A percentile compares a stretch with the other conserved stretches of the same genome.
Conservation (phyloP, 2,329 filamentous ascomycete species). For the Aspergillus glaucus region DNA sequence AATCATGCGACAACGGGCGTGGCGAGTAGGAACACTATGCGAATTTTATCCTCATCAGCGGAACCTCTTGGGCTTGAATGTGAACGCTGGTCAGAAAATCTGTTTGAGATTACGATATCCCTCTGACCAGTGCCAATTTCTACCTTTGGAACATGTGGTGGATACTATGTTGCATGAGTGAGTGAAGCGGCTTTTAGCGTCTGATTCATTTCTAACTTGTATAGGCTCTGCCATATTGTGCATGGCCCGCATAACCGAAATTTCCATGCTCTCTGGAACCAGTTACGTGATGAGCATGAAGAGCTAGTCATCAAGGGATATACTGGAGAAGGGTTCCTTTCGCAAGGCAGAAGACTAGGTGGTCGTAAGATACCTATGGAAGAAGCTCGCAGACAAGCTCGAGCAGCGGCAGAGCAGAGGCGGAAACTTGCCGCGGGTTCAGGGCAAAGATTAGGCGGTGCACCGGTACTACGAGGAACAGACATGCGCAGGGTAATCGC, state of each 20-base stretch:
- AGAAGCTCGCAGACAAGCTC: slow-evolving; percentile 69
- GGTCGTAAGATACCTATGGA: slow-evolving; percentile 58
- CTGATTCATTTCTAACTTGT: slow-evolving; percentile 7
- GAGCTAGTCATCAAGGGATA: slow-evolving; percentile 73
- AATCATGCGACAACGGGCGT: slow-evolving; percentile 81
- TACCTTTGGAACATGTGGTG: slow-evolving; percentile 70
- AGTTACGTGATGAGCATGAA: slow-evolving; percentile 79
- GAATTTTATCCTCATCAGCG: slow-evolving; percentile 77
- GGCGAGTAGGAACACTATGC: slow-evolving; percentile 70
- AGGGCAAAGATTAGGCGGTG: slow-evolving; percentile 67
- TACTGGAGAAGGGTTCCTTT: slow-evolving; percentile 82
- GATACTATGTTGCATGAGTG: slow-evolving; percentile 91
- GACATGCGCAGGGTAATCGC: slow-evolving; percentile 69
- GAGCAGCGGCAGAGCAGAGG: slow-evolving; percentile 67
- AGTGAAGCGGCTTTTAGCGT: slow-evolving; percentile 12
- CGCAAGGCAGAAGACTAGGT: slow-evolving; percentile 67
- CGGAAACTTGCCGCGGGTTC: slow-evolving; percentile 53
- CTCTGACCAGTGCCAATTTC: slow-evolving; percentile 66
- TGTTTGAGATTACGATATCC: slow-evolving; percentile 74
- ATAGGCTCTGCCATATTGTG: slow-evolving; percentile 70
- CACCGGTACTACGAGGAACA: slow-evolving; percentile 48
- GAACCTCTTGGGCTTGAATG: slow-evolving; percentile 74
- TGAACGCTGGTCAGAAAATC: slow-evolving; percentile 70
- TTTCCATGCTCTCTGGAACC: slow-evolving; percentile 83
- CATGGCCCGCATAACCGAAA: slow-evolving; percentile 74